Evolutionary conservation across 208 protist species (phyloP).

Genomic region (Acanthamoeba castellanii): DNA sequence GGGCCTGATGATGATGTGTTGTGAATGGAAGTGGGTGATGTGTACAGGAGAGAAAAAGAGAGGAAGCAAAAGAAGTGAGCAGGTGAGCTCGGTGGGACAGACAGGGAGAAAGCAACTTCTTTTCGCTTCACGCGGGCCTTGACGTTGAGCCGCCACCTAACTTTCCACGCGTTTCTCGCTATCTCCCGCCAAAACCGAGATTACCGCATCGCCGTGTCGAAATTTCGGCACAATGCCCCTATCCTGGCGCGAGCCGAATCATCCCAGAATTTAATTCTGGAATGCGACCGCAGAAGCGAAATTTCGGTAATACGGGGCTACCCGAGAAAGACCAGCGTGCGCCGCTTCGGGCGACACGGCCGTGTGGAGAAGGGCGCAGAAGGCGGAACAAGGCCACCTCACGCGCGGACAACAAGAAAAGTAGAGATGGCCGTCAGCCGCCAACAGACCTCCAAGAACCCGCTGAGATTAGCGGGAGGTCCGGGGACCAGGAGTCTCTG

Average conservation of each 20-base stretch:
- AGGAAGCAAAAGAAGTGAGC: too few species aligned
- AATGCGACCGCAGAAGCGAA: neutral
- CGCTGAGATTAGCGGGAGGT: too few species aligned
- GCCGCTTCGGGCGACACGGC: neutral
- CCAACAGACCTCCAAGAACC: neutral
- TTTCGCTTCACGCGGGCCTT: neutral
- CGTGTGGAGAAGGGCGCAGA: neutral
- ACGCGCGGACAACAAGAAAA: neutral
- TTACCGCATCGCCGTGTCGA: neutral
- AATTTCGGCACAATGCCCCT: neutral
- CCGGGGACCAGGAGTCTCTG: too few species aligned
- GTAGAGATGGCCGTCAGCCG: neutral
- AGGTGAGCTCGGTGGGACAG: neutral
- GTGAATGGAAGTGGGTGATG: neutral
- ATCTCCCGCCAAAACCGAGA: neutral
- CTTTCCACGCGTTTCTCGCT: constrained; percentile 2
- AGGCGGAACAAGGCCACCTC: neutral
- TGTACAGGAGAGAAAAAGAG: neutral
- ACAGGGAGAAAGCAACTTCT: neutral
- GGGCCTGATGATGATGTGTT: neutral
- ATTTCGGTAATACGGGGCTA: neutral
- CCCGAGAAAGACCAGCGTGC: neutral
- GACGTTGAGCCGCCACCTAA: neutral
- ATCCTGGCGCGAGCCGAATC: neutral
- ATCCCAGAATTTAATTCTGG: neutral